A percentile compares a stretch with the other conserved stretches of the same genome.
Conservation (phyloP, 176 grass and related monocot species). For the Alopecurus myosuroides region DNA sequence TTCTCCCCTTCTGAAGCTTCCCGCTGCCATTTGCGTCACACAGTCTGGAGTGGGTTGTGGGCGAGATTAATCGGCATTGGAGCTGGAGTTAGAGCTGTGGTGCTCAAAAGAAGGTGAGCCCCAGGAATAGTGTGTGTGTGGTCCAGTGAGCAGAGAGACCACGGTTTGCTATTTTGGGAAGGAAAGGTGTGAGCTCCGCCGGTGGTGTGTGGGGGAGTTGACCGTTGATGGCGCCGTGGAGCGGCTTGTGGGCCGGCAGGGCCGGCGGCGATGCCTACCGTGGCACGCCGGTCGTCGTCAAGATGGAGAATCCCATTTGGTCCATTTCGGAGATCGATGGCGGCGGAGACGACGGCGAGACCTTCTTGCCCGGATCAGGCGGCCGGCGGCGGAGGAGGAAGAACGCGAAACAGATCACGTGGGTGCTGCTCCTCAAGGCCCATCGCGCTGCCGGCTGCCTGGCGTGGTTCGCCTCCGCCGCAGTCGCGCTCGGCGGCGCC, state of each 20-base stretch:
- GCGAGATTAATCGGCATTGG: neutral
- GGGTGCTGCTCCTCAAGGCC: conserved; percentile 91
- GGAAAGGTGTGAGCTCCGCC: neutral
- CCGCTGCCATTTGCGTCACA: neutral
- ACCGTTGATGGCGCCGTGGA: neutral
- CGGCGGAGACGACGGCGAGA: conserved; percentile 8
- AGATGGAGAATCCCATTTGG: conserved; percentile 93
- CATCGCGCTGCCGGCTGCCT: conserved; percentile 80
- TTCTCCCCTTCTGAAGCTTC: neutral
- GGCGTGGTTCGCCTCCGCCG: conserved; percentile 46
- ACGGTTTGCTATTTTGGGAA: neutral
- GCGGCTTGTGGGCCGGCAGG: neutral
- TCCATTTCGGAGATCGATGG: conserved; percentile 63
- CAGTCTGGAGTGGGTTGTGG: neutral
- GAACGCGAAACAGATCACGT: conserved; percentile 86
- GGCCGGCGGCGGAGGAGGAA: conserved; percentile 25
- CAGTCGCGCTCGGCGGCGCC: conserved; percentile 46
- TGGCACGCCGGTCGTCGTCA: conserved; percentile 81
- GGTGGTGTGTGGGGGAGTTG: neutral
- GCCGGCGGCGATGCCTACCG: conserved; percentile 38
- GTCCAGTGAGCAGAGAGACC: neutral
- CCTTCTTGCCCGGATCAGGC: neutral
- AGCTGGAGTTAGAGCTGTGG: neutral
- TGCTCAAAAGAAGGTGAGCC: conserved; percentile 9
- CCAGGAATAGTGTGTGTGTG: neutral